These are phyloP conservation scores for Claviceps fusiformis DNA, from an alignment of 2,329 filamentous ascomycete genomes.

Conservation along the genomic window DNA sequence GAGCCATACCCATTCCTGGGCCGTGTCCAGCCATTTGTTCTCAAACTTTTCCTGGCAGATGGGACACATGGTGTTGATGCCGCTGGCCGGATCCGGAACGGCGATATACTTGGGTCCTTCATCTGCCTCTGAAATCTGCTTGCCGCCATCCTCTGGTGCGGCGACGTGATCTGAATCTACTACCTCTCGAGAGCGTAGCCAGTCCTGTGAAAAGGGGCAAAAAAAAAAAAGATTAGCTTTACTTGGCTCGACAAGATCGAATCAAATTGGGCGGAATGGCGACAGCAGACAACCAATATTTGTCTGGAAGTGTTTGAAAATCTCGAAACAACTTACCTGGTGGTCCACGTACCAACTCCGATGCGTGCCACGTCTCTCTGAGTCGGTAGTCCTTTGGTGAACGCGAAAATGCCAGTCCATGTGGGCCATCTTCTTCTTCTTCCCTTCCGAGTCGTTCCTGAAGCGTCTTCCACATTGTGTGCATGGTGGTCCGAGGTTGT, in stretches of 20 bases:
- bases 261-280: neutral
- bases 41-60: constrained; percentile 95
- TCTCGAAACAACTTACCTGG: constrained; percentile 40
- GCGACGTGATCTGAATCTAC: constrained; percentile 49
- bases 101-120: constrained; percentile 55
- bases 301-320: neutral
- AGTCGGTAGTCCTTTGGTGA: constrained; percentile 76
- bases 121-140: constrained; percentile 23
- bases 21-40: constrained; percentile 80
- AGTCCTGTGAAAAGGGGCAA: constrained; percentile 44
- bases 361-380: constrained; percentile 73
- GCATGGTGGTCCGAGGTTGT: constrained; percentile 73
- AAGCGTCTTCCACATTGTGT: constrained; percentile 87
- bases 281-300: neutral
- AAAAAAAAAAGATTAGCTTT: neutral
- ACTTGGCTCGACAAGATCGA: neutral
- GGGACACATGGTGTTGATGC: constrained; percentile 68
- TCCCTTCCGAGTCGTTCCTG: constrained; percentile 60
- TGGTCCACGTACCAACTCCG: constrained; percentile 93
- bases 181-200: constrained; percentile 73
- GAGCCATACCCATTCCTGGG: constrained; percentile 94
- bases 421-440: constrained; percentile 75
- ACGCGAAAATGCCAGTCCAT: constrained; percentile 98
- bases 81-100: constrained; percentile 64
- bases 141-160: constrained; percentile 18